Base-by-base conservation (phyloP, 139 green algal genomes). In the Zygnema cylindricum region DNA sequence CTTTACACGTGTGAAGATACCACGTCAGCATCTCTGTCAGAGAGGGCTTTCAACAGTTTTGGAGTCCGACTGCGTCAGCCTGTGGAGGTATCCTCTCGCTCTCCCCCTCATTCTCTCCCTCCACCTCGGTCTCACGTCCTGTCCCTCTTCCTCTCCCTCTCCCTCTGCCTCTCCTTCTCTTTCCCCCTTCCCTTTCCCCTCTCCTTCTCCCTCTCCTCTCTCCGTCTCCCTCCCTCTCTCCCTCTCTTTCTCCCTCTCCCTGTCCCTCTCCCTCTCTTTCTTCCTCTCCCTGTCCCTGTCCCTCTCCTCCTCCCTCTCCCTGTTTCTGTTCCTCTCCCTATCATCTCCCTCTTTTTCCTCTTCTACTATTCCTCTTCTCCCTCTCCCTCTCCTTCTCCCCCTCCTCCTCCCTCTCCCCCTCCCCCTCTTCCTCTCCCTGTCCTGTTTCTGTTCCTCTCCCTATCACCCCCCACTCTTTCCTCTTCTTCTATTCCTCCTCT, bases 1-100 rank as follows among this genome's bases (percentile, higher is more conserved):
- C 92, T 98, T 1, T 98, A 97, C 57, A 94, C 84, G 0, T 91
- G 94, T 0, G 91, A 94, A 42, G 91, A 91, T 0, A 39, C 77
- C 0, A 75, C 63, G 32, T 38, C 77, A 32, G 78, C 57, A 38
- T 40, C 93, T 41, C 79, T 98, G 76, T 71, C 90, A 0, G 1
- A 82, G 16, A 90, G 94, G 23, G 95, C 95, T 1, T 63, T 40
- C 2, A 49, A 57, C 0, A 91, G 88, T 0, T 98, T 98, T 81
- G 91, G 91, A 54, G 76, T 93, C 43, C 36, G 69, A 2, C 57
- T 92, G 32, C 83, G 71, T 1, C 43, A 38, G 3, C 35, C 36
- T 0, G 1, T 73, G 38, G 89, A 97, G 84, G 84, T 89, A 49
- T 39, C 42, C 73, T 78, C 0, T 75, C 23, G 76, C 33, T 21